These are phyloP conservation scores for Globisporangium emineosum DNA, from an alignment of 352 stramenopile genomes.

Conservation along the genomic window DNA sequence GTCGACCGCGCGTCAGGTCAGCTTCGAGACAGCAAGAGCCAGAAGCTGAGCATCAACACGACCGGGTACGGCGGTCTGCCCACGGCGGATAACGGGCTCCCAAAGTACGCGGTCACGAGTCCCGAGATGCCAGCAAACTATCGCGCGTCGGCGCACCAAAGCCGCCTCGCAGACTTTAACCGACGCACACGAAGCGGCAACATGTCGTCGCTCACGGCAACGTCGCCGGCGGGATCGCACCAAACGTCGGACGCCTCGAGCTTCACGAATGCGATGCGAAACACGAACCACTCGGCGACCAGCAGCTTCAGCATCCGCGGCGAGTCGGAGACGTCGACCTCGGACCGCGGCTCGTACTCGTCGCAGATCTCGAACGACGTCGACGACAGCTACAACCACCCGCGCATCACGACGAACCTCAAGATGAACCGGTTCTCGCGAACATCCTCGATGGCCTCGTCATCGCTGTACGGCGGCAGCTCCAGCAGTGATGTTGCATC, in stretches of 20 bases:
- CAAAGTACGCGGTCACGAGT: conserved; percentile 21
- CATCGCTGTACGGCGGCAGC: background rate
- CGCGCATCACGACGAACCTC: conserved; percentile 13
- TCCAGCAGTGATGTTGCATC: conserved; percentile 3
- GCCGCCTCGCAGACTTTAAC: conserved; percentile 13
- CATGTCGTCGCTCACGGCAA: background rate
- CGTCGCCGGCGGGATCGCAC: background rate
- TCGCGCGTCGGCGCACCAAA: conserved; percentile 13
- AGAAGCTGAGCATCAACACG: conserved; percentile 13
- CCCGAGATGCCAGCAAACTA: conserved; percentile 20
- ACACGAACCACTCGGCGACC: conserved; percentile 1
- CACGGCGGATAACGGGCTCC: conserved; percentile 7
- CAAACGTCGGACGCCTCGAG: background rate
- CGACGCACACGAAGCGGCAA: conserved; percentile 10
- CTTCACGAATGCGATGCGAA: conserved; percentile 8
- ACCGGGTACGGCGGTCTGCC: conserved; percentile 11
- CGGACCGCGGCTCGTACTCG: conserved; percentile 6
- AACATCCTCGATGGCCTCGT: conserved; percentile 6
- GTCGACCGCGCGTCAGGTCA: conserved; percentile 6
- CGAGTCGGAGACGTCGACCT: conserved; percentile 12
- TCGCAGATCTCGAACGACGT: conserved; percentile 14
- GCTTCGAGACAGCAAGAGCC: conserved; percentile 17
- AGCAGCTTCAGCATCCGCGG: conserved; percentile 6
- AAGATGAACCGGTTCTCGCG: conserved; percentile 14
- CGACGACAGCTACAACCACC: conserved; percentile 4